A percentile compares a stretch with the other conserved stretches of the same genome.
These are phyloP conservation scores for Ploettnerulaceae sp. DNA, from an alignment of 2,329 filamentous ascomycete species.

Conservation along the genomic window DNA sequence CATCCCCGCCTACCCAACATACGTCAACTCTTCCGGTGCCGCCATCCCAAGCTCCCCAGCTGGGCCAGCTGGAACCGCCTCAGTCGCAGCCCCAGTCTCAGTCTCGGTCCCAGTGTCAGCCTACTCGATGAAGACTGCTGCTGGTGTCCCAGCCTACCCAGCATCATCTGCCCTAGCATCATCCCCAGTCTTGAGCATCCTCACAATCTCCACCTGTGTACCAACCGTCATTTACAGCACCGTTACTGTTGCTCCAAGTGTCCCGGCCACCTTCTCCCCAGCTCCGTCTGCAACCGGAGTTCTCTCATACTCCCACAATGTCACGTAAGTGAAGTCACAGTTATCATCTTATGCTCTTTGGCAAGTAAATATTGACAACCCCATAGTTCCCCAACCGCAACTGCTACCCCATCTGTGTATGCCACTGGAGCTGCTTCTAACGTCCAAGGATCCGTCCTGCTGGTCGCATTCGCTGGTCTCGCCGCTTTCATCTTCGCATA, in stretches of 20 bases:
- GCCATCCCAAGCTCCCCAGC: constrained; percentile 10
- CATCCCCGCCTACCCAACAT: constrained; percentile 18
- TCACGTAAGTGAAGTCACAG: not conserved
- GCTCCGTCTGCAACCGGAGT: constrained; percentile 18
- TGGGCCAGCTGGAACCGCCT: constrained; percentile 8
- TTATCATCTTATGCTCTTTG: not conserved
- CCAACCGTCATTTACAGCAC: constrained; percentile 27
- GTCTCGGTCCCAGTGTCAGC: constrained; percentile 10
- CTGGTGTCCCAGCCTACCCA: constrained; percentile 16
- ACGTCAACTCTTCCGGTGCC: constrained; percentile 13
- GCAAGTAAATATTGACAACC: too few relatives aligned
- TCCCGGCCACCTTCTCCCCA: constrained; percentile 15
- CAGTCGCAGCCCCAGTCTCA: constrained; percentile 9
- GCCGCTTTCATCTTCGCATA: constrained; percentile 31
- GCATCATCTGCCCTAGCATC: constrained; percentile 12
- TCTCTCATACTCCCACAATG: constrained; percentile 7
- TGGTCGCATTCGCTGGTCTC: constrained; percentile 19
- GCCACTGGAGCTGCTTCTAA: constrained; percentile 28
- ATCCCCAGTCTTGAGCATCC: constrained; percentile 16
- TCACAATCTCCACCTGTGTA: constrained; percentile 26
- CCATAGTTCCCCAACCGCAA: constrained; percentile 9
- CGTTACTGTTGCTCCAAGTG: constrained; percentile 26
- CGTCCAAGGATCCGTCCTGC: constrained; percentile 32
- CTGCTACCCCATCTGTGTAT: constrained; percentile 13
- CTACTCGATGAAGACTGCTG: constrained; percentile 7